Conservation (phyloP, 805 yeast genomes). For the Metschnikowia continentalis region DNA sequence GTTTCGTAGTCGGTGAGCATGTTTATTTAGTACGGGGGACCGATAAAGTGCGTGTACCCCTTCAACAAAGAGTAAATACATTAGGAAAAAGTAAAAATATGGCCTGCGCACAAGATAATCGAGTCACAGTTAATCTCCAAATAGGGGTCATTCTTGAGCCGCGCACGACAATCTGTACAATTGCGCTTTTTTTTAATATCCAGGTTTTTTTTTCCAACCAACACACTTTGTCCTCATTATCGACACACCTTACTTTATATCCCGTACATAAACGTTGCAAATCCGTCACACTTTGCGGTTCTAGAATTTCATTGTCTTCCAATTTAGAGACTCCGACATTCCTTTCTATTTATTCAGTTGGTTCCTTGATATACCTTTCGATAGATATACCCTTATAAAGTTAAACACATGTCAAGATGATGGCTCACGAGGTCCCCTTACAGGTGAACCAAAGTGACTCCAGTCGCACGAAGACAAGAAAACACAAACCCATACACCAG, state of each 20-base stretch:
- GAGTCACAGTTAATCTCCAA: background rate
- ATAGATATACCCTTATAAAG: background rate
- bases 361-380: background rate
- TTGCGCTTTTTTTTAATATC: conserved; percentile 2
- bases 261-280: background rate
- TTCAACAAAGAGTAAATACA: background rate
- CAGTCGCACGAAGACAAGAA: conserved; percentile 13
- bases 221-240: background rate
- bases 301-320: background rate
- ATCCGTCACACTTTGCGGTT: background rate
- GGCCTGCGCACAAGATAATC: background rate
- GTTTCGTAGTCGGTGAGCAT: background rate
- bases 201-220: background rate
- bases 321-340: background rate
- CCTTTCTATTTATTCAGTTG: background rate
- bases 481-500: conserved; percentile 14
- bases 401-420: conserved; percentile 11
- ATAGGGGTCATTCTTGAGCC: background rate
- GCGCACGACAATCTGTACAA: conserved; percentile 1
- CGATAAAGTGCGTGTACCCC: background rate
- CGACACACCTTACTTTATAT: background rate
- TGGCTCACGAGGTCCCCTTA: conserved; percentile 31
- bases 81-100: background rate
- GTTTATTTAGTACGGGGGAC: background rate
- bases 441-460: conserved; percentile 20